Evolutionary conservation across 2,329 filamentous ascomycete species (phyloP).

Genomic region (Verticillium klebahnii): DNA sequence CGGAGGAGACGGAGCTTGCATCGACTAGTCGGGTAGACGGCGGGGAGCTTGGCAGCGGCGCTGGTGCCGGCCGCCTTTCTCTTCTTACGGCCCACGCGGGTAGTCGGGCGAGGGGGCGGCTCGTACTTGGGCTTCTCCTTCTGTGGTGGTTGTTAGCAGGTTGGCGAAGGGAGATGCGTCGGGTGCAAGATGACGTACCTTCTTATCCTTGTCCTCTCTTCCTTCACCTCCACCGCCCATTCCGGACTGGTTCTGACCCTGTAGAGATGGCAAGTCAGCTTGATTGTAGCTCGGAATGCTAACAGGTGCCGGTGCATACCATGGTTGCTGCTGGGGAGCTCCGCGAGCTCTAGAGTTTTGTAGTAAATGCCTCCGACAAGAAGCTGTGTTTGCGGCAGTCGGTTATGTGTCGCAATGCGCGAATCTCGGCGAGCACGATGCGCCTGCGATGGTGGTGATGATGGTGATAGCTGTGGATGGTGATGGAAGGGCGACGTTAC

Average conservation of each 20-base stretch:
- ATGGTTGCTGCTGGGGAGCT: conserved; percentile 16
- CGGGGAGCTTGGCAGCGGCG: conserved; percentile 89
- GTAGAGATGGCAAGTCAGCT: neutral
- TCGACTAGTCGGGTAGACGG: conserved; percentile 90
- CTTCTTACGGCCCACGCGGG: conserved; percentile 97
- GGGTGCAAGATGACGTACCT: conserved; percentile 50
- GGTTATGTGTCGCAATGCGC: neutral
- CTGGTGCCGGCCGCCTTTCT: conserved; percentile 91
- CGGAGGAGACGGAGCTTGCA: conserved; percentile 96
- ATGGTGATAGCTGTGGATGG: conserved; percentile 19
- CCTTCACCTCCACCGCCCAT: conserved; percentile 76
- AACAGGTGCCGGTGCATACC: conserved; percentile 14
- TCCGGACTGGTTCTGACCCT: conserved; percentile 85
- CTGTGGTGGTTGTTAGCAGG: conserved; percentile 38
- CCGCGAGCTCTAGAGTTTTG: conserved; percentile 4
- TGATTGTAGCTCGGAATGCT: neutral
- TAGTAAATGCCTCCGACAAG: neutral
- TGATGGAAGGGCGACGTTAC: conserved; percentile 25
- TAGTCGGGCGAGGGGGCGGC: conserved; percentile 93
- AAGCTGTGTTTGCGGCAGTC: neutral
- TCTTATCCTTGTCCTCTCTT: conserved; percentile 88
- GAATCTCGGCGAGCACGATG: neutral
- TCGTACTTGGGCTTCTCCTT: conserved; percentile 99
- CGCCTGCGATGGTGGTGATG: conserved; percentile 9
- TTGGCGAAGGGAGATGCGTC: conserved; percentile 7